These are phyloP conservation scores for Boletus subcaerulescens DNA, from an alignment of 768 basidiomycete genomes.

Conservation along the genomic window DNA sequence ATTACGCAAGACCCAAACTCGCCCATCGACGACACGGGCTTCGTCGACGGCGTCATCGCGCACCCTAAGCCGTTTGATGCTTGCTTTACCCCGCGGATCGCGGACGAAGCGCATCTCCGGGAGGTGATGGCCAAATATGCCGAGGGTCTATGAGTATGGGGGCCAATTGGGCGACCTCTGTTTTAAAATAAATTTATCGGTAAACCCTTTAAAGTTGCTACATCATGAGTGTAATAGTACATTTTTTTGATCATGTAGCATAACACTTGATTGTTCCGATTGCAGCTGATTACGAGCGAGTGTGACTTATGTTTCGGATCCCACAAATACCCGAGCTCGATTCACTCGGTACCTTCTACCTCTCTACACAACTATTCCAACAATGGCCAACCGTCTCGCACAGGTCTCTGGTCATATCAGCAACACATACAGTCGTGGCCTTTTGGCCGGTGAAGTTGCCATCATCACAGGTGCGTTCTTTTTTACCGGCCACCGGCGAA, in stretches of 20 bases:
- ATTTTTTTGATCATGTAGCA: no score
- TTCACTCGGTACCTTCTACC: neutral
- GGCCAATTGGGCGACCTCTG: no score
- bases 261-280: no score
- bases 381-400: slow-evolving; percentile 56
- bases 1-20: slow-evolving; percentile 47
- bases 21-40: slow-evolving; percentile 60
- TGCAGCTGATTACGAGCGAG: no score
- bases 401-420: slow-evolving; percentile 72
- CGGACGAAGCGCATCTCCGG: slow-evolving; percentile 24
- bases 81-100: slow-evolving; percentile 48
- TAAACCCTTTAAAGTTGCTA: no score
- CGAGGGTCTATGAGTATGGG: slow-evolving; percentile 9
- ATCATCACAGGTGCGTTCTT: slow-evolving; percentile 80
- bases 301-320: neutral
- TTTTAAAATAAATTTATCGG: no score
- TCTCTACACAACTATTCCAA: neutral
- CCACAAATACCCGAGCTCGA: neutral
- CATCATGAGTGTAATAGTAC: no score
- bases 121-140: slow-evolving; percentile 26
- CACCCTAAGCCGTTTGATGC: slow-evolving; percentile 64
- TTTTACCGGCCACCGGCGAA: neutral
- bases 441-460: slow-evolving; percentile 74
- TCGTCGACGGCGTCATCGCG: slow-evolving; percentile 61
- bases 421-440: slow-evolving; percentile 48